Percentiles rank a stretch among this genome's conserved stretches.
Conservation (phyloP, 257 asterid species). For the Nyctanthes arbortristis region DNA sequence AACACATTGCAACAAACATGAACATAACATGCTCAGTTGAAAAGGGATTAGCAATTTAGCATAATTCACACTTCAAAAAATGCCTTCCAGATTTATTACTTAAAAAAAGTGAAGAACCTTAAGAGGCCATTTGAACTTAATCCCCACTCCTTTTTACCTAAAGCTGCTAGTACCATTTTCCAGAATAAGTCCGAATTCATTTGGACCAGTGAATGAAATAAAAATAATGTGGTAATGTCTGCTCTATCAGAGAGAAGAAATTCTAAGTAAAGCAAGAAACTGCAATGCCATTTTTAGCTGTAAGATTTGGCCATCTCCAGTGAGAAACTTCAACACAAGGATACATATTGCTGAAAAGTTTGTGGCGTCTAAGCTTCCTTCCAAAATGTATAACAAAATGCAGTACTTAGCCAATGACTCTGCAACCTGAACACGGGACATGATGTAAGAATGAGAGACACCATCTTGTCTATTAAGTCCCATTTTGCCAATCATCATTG, state of each 20-base stretch:
- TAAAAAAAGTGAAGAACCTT: not conserved
- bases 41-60: not conserved
- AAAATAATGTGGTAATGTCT: not conserved
- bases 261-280: not conserved
- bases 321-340: constrained; percentile 37
- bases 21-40: not conserved
- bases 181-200: not conserved
- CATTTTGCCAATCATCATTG: constrained; percentile 2
- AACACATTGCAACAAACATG: not conserved
- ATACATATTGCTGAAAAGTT: constrained; percentile 90
- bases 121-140: not conserved
- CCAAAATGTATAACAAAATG: constrained; percentile 75
- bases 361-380: constrained; percentile 75
- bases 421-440: constrained; percentile 57
- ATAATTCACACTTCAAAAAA: not conserved
- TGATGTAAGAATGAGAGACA: constrained; percentile 25
- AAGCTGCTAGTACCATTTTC: not conserved
- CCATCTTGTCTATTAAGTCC: not conserved
- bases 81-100: not conserved
- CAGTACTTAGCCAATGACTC: constrained; percentile 74
- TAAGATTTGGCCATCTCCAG: not conserved
- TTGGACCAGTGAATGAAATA: not conserved
- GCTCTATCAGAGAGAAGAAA: not conserved
- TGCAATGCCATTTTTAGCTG: not conserved
- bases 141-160: not conserved